These are phyloP conservation scores for Aspergillus clavatus DNA, from an alignment of 2,329 filamentous ascomycete genomes.

Conservation along the genomic window DNA sequence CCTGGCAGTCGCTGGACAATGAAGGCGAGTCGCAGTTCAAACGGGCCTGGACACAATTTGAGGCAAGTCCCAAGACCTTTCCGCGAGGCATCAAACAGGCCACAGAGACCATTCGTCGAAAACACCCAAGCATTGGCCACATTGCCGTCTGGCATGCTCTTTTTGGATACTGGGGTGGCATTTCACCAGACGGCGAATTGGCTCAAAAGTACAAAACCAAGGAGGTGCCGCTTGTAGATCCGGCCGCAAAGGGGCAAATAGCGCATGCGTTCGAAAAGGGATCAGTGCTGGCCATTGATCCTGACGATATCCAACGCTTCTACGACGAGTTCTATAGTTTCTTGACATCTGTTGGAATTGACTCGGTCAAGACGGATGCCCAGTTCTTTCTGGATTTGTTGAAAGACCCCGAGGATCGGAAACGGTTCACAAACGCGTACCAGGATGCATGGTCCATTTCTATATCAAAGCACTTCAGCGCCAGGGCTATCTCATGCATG, in stretches of 20 bases:
- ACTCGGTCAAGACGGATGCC: slow-evolving; percentile 87
- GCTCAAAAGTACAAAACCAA: slow-evolving; percentile 73
- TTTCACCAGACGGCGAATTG: slow-evolving; percentile 69
- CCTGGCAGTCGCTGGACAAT: slow-evolving; percentile 76
- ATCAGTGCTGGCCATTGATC: slow-evolving; percentile 67
- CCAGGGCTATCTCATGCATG: slow-evolving; percentile 87
- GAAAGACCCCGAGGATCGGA: slow-evolving; percentile 62
- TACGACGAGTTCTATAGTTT: slow-evolving; percentile 92
- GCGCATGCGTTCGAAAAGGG: slow-evolving; percentile 29
- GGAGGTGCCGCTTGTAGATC: slow-evolving; percentile 51
- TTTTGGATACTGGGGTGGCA: slow-evolving; percentile 83
- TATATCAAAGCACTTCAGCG: slow-evolving; percentile 70
- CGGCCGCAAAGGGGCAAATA: slow-evolving; percentile 47
- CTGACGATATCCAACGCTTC: slow-evolving; percentile 68
- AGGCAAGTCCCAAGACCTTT: slow-evolving; percentile 75
- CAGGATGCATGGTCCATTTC: slow-evolving; percentile 82
- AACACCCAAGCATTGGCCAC: slow-evolving; percentile 69
- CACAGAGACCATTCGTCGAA: slow-evolving; percentile 62
- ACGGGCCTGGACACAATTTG: slow-evolving; percentile 71
- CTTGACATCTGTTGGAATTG: slow-evolving; percentile 66
- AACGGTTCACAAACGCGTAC: slow-evolving; percentile 67
- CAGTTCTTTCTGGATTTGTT: slow-evolving; percentile 85
- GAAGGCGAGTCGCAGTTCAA: slow-evolving; percentile 50
- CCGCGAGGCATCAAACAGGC: slow-evolving; percentile 72
- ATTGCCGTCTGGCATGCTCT: slow-evolving; percentile 94